A percentile compares a stretch with the other conserved stretches of the same genome.
Conservation (phyloP, 129 eudicot genomes). For the Calendula officinalis region DNA sequence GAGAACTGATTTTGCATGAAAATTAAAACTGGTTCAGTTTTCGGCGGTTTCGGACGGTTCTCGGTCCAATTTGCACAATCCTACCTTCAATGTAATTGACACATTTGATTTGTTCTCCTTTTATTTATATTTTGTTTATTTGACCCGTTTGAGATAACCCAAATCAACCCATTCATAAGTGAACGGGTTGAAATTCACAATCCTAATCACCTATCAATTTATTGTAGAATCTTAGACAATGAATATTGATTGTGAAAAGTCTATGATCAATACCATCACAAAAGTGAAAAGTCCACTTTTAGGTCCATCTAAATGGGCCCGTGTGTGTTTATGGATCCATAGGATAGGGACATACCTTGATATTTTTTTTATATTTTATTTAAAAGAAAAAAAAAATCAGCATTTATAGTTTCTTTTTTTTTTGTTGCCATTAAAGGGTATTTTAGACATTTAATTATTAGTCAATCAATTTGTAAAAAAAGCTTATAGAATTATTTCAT, state of each 20-base stretch:
- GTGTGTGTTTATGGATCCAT: background rate
- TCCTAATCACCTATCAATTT: background rate
- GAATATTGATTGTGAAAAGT: background rate
- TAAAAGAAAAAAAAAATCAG: background rate
- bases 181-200: background rate
- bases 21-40: too few species aligned
- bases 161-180: background rate
- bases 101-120: background rate
- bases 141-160: constrained; percentile 1
- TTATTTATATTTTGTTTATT: background rate
- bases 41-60: too few species aligned
- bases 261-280: constrained; percentile 9
- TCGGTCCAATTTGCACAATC: too few species aligned
- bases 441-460: constrained; percentile 12
- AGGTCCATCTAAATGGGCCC: background rate
- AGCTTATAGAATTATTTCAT: background rate
- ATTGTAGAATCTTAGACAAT: background rate
- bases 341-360: background rate
- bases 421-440: constrained; percentile 4
- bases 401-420: background rate
- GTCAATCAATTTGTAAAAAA: background rate
- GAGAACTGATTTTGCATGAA: too few species aligned
- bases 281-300: background rate
- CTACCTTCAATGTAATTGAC: too few species aligned
- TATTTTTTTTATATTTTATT: background rate